A percentile compares a stretch with the other conserved stretches of the same genome.
Conservation (phyloP, 805 yeast genomes). For the Teunomyces panamensis region DNA sequence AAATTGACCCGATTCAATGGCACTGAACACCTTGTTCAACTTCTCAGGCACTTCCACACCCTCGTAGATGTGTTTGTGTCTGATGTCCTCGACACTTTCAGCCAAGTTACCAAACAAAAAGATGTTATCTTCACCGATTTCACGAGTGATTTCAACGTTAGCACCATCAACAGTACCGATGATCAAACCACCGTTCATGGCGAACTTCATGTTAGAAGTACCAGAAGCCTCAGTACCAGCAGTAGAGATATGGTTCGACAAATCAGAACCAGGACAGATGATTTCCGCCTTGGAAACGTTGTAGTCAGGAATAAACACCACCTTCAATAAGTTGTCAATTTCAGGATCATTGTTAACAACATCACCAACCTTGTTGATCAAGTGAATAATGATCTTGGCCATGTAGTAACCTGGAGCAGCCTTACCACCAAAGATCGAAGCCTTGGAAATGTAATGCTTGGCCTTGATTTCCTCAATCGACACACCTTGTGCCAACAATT, state of each 20-base stretch:
- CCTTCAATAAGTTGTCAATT: conserved; percentile 74
- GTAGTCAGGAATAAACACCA: conserved; percentile 86
- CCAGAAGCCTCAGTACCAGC: conserved; percentile 98
- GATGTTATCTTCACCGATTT: conserved; percentile 89
- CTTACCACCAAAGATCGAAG: conserved; percentile 86
- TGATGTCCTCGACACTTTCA: conserved; percentile 82
- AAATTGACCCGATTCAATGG: conserved; percentile 67
- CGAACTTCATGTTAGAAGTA: conserved; percentile 94
- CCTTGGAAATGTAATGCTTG: conserved; percentile 67
- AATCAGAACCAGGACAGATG: conserved; percentile 84
- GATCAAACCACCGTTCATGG: conserved; percentile 88
- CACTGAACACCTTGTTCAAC: conserved; percentile 59
- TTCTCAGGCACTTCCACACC: conserved; percentile 58
- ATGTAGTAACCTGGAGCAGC: conserved; percentile 97
- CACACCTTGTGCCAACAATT: conserved; percentile 50
- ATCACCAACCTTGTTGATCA: conserved; percentile 75
- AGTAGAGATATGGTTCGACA: conserved; percentile 91
- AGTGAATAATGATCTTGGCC: conserved; percentile 87
- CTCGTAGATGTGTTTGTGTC: conserved; percentile 68
- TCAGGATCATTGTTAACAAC: conserved; percentile 78
- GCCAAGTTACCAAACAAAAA: conserved; percentile 88
- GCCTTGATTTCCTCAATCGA: conserved; percentile 50
- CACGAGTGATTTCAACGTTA: conserved; percentile 90
- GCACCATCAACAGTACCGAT: conserved; percentile 98
- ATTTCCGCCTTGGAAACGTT: conserved; percentile 93